Percentiles rank a stretch among this genome's conserved stretches.
phyloP scores from a whole-genome alignment of 2,329 filamentous ascomycete genomes.

The Truncatella angustata region DNA sequence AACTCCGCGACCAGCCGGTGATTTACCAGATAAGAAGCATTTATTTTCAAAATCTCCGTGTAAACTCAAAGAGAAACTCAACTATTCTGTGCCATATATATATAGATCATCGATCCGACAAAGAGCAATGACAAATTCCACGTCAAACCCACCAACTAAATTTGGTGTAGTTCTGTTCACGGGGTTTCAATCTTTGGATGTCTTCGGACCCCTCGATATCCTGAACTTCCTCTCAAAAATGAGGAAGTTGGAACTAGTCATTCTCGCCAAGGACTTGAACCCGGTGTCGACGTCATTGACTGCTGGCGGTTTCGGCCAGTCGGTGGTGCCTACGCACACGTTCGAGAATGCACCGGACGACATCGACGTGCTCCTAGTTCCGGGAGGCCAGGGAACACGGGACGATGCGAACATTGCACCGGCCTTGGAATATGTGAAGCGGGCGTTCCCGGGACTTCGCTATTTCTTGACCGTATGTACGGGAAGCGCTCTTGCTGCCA shows the following conservation, averaged over 20 bases:
- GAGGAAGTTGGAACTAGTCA: conserved; percentile 36
- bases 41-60: no score
- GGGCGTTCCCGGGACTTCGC: conserved; percentile 44
- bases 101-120: background rate
- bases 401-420: conserved; percentile 27
- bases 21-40: no score
- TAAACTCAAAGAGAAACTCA: no score
- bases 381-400: conserved; percentile 56
- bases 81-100: no score
- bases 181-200: conserved; percentile 43
- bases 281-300: conserved; percentile 36
- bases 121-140: background rate
- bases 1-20: no score
- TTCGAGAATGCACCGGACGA: conserved; percentile 47
- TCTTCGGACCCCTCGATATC: conserved; percentile 45
- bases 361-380: conserved; percentile 66
- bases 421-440: conserved; percentile 44
- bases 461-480: conserved; percentile 67
- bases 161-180: conserved; percentile 44
- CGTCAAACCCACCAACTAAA: conserved; percentile 20
- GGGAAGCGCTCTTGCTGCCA: conserved; percentile 57
- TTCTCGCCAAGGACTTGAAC: conserved; percentile 39
- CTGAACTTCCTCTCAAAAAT: conserved; percentile 38
- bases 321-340: conserved; percentile 44
- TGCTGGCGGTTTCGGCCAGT: conserved; percentile 30